Percentiles rank a stretch among this genome's conserved stretches.
Evolutionary conservation across 1,284 basidiomycete species (phyloP).

Genomic region (Wallemia mellicola): DNA sequence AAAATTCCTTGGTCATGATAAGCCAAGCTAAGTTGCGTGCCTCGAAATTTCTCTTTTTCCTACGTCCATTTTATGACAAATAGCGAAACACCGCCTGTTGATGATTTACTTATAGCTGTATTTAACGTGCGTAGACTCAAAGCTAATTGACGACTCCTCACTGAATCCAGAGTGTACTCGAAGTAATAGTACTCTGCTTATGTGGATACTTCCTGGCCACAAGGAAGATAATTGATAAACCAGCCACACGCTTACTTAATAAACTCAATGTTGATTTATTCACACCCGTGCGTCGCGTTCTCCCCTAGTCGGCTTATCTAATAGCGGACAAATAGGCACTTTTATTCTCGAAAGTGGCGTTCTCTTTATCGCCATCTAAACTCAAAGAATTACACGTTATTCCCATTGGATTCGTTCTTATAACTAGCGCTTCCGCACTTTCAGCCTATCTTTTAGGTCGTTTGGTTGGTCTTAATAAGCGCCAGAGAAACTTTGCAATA

Average conservation of each 20-base stretch:
- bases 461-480: conserved; percentile 26
- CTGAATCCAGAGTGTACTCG: neutral
- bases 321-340: conserved; percentile 18
- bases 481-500: conserved; percentile 40
- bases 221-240: conserved; percentile 55
- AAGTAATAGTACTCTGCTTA: neutral
- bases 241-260: conserved; percentile 56
- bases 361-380: conserved; percentile 34
- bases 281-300: conserved; percentile 28
- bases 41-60: neutral
- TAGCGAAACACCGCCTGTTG: neutral
- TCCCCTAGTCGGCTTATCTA: neutral
- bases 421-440: conserved; percentile 21
- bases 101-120: neutral
- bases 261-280: conserved; percentile 58
- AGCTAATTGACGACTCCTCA: neutral
- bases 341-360: conserved; percentile 75
- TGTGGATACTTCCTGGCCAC: conserved; percentile 28
- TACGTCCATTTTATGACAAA: neutral
- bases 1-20: conserved; percentile 18
- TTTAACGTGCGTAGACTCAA: neutral
- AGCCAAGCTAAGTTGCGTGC: neutral
- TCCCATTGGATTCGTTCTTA: conserved; percentile 23
- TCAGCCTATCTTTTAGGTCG: conserved; percentile 18
- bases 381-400: conserved; percentile 71